Evolutionary conservation across 768 basidiomycete species (phyloP).

Genomic region (Lactarius psammicola): DNA sequence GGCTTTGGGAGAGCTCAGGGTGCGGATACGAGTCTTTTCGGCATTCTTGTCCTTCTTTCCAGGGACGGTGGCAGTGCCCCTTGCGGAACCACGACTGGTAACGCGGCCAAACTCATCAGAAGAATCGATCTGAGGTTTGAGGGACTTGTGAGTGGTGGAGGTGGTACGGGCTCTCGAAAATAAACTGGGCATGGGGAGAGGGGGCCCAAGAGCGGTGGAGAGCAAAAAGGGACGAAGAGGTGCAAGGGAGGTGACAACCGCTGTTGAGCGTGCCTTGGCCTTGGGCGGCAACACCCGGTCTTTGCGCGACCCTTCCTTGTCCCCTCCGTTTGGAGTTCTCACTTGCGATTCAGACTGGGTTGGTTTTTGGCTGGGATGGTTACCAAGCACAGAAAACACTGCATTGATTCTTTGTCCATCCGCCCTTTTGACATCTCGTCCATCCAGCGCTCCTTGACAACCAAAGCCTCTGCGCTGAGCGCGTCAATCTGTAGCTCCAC

Average conservation of each 20-base stretch:
- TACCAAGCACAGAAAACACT: slow-evolving; percentile 1
- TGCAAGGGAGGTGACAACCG: not conserved
- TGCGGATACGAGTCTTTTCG: slow-evolving; percentile 45
- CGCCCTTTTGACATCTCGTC: not conserved
- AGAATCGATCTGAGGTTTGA: slow-evolving; percentile 33
- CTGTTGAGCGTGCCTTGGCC: not conserved
- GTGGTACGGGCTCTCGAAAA: slow-evolving; percentile 69
- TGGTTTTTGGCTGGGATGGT: too few species aligned
- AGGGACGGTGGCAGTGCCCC: slow-evolving; percentile 33
- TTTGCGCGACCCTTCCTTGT: not conserved
- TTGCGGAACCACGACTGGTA: slow-evolving; percentile 45
- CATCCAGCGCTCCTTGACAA: not conserved
- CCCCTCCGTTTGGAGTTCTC: not conserved
- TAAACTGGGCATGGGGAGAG: slow-evolving; percentile 64
- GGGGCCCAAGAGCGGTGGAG: not conserved
- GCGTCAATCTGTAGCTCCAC: too few species aligned
- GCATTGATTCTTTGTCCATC: not conserved
- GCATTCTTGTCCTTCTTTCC: slow-evolving; percentile 41
- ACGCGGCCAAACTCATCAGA: slow-evolving; percentile 70
- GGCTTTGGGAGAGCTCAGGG: slow-evolving; percentile 41
- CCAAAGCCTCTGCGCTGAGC: not conserved
- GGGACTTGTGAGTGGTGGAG: slow-evolving; percentile 43
- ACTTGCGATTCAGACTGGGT: not conserved
- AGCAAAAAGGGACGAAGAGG: slow-evolving; percentile 1
- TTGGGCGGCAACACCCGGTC: not conserved